A percentile compares a stretch with the other conserved stretches of the same genome.
These are phyloP conservation scores for Aspergillus sp. DNA, from an alignment of 2,329 filamentous ascomycete genomes.

Conservation along the genomic window DNA sequence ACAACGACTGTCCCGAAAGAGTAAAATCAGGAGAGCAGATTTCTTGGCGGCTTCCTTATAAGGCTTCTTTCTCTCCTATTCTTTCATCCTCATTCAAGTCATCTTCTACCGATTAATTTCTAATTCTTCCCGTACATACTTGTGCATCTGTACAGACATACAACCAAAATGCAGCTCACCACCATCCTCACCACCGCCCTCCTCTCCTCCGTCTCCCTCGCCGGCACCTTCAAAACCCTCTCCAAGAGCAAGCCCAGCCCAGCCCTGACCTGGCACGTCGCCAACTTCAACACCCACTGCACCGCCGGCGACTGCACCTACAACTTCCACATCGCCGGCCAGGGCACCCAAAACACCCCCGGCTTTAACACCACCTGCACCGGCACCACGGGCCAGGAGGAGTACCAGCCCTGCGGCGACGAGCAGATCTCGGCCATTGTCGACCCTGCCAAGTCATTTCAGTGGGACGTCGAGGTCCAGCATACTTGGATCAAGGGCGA, in stretches of 20 bases:
- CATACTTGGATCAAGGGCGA: slow-evolving; percentile 19
- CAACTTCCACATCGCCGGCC: slow-evolving; percentile 25
- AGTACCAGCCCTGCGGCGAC: slow-evolving; percentile 20
- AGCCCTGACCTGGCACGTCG: slow-evolving; percentile 24
- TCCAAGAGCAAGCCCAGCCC: slow-evolving; percentile 8
- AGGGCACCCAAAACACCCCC: slow-evolving; percentile 21
- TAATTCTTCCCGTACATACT: neutral
- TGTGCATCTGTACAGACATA: slow-evolving; percentile 1
- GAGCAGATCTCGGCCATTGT: slow-evolving; percentile 16
- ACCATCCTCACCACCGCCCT: slow-evolving; percentile 17
- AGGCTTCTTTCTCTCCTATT: slow-evolving; percentile 1
- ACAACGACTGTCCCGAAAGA: no score
- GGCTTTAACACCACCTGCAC: slow-evolving; percentile 30
- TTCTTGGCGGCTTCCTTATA: neutral
- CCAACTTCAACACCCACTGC: slow-evolving; percentile 25
- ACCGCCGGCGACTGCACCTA: slow-evolving; percentile 28
- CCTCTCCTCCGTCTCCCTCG: slow-evolving; percentile 18
- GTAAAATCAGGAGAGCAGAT: neutral
- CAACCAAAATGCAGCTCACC: slow-evolving; percentile 24
- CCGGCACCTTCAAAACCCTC: slow-evolving; percentile 10
- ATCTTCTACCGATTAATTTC: neutral
- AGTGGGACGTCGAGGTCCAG: slow-evolving; percentile 22
- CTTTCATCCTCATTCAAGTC: neutral
- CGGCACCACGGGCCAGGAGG: slow-evolving; percentile 17
- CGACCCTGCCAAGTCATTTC: slow-evolving; percentile 10